A percentile compares a stretch with the other conserved stretches of the same genome.
These are phyloP conservation scores for Pseudocercospora crystallina DNA, from an alignment of 2,329 filamentous ascomycete species.

Conservation along the genomic window DNA sequence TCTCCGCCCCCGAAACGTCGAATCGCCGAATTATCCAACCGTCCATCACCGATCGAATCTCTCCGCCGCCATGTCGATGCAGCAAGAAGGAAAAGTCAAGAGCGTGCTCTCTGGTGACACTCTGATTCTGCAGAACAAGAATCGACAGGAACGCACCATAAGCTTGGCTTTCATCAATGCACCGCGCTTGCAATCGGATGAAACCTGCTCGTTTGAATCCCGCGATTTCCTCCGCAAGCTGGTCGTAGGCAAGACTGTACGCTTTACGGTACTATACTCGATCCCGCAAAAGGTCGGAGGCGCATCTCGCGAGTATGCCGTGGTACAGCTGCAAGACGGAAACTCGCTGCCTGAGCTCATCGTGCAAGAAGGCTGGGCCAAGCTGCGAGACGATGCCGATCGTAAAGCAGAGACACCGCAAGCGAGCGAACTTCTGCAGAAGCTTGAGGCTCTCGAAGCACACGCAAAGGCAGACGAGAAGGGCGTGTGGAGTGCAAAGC, in stretches of 20 bases:
- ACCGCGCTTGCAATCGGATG: constrained; percentile 57
- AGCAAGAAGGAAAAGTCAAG: constrained; percentile 78
- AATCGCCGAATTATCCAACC: neutral
- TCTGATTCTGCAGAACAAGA: constrained; percentile 79
- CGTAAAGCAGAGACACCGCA: constrained; percentile 85
- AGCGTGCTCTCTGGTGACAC: constrained; percentile 93
- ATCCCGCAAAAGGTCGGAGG: constrained; percentile 64
- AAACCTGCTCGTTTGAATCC: constrained; percentile 87
- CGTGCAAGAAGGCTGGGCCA: constrained; percentile 86
- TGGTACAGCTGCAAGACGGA: constrained; percentile 73
- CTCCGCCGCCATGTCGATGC: constrained; percentile 25
- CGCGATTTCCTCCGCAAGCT: constrained; percentile 86
- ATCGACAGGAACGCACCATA: constrained; percentile 77
- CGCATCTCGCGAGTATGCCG: constrained; percentile 80
- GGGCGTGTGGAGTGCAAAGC: constrained; percentile 73
- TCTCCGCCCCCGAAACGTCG: neutral
- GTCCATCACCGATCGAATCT: neutral
- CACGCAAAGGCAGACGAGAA: constrained; percentile 76
- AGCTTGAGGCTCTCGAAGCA: constrained; percentile 72
- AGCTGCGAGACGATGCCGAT: constrained; percentile 90
- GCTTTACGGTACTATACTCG: constrained; percentile 83
- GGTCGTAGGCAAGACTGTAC: constrained; percentile 80
- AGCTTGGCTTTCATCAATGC: constrained; percentile 91
- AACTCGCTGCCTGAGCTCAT: constrained; percentile 76
- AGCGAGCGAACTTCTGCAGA: constrained; percentile 67